Evolutionary conservation across 768 basidiomycete species (phyloP).

Genomic region (Pleurotus salmoneostramineus): DNA sequence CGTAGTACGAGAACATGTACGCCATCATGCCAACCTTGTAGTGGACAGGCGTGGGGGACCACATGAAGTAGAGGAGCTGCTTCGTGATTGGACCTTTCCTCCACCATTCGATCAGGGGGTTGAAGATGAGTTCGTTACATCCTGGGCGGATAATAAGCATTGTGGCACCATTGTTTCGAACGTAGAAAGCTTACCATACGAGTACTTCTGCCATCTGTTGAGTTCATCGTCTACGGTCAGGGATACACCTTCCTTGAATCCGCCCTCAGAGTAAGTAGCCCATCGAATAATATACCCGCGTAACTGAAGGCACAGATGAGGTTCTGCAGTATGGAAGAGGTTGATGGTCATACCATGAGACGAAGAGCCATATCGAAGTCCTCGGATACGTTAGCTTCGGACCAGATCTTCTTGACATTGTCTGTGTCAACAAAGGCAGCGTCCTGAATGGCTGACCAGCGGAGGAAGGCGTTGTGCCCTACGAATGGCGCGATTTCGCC

Average conservation of each 20-base stretch:
- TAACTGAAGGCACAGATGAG: slow-evolving; percentile 23
- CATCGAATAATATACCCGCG: slow-evolving; percentile 76
- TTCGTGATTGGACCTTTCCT: slow-evolving; percentile 77
- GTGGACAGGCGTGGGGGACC: slow-evolving; percentile 74
- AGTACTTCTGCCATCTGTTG: slow-evolving; percentile 90
- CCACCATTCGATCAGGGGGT: slow-evolving; percentile 79
- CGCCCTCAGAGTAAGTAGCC: slow-evolving; percentile 83
- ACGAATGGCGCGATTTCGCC: slow-evolving; percentile 84
- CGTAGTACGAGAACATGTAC: slow-evolving; percentile 59
- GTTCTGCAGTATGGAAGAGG: not conserved
- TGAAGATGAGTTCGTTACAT: slow-evolving; percentile 79
- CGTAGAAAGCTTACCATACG: slow-evolving; percentile 49
- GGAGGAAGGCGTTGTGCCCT: slow-evolving; percentile 85
- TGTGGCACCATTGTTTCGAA: not conserved
- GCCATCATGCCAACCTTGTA: slow-evolving; percentile 82
- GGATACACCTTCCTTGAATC: slow-evolving; percentile 90
- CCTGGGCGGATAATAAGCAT: slow-evolving; percentile 27
- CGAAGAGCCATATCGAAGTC: slow-evolving; percentile 81
- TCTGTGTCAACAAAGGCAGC: slow-evolving; percentile 74
- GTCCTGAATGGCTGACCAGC: slow-evolving; percentile 88
- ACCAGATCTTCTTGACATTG: slow-evolving; percentile 73
- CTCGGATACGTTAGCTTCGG: slow-evolving; percentile 77
- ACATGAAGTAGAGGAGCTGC: slow-evolving; percentile 72
- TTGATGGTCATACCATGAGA: slow-evolving; percentile 34
- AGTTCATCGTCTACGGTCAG: slow-evolving; percentile 88